Conservation (phyloP, 2,329 filamentous ascomycete genomes). For the Sporothrix pallida region DNA sequence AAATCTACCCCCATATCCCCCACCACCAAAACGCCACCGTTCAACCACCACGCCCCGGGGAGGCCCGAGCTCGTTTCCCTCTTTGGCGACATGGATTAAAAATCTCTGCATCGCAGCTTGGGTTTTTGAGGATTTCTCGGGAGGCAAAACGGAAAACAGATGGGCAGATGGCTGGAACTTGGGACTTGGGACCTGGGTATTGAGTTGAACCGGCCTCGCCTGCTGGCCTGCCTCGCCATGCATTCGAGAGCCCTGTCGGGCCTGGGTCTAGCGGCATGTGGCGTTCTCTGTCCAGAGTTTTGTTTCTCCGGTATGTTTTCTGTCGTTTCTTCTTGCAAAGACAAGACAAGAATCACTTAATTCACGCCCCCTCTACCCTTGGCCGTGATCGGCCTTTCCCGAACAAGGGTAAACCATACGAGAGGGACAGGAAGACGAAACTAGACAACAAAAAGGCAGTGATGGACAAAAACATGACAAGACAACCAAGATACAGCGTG, state of each 20-base stretch:
- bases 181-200: no score
- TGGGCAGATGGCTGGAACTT: no score
- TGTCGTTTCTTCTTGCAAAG: no score
- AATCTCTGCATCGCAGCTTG: conserved; percentile 1
- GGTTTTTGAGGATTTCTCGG: background rate
- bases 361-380: background rate
- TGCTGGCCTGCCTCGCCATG: background rate
- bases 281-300: background rate
- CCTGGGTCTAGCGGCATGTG: background rate
- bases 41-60: background rate
- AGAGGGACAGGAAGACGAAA: background rate
- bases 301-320: background rate
- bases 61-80: background rate
- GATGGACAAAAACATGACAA: background rate
- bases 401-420: background rate
- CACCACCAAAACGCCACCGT: background rate
- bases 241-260: background rate
- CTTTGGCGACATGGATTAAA: background rate
- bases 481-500: background rate
- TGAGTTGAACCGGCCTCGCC: no score
- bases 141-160: no score
- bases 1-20: background rate
- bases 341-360: background rate
- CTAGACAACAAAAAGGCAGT: background rate
- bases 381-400: background rate